Evolutionary conservation across 2,329 filamentous ascomycete genomes (phyloP), one percentile per base, ranked within the genome.

Genomic region (Paecilomyces sp.): DNA sequence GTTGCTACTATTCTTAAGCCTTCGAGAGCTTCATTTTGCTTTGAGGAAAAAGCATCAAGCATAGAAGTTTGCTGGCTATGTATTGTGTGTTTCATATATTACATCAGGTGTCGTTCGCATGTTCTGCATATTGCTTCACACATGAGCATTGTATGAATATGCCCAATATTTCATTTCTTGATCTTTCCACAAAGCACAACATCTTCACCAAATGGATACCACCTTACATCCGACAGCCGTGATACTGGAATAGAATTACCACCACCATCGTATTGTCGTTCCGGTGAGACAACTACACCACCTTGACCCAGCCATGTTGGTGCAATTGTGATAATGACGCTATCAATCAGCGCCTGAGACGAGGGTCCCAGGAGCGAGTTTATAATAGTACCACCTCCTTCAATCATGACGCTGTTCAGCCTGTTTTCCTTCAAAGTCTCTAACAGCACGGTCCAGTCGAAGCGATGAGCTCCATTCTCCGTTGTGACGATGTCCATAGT

Each of bases 311-410:
- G 79, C 87, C 91, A 97, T 0, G 86, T 91, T 3, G 92, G 92
- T 1, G 92, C 91, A 68, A 97, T 87, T 0, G 93, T 97, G 55
- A 97, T 80, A 68, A 97, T 89, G 53, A 96, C 87, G 2, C 87
- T 87, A 68, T 90, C 82, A 28, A 95, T 78, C 3, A 91, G 73
- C 3, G 67, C 61, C 33, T 84, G 79, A 63, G 83, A 83, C 1
- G 72, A 71, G 6, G 41, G 41, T 8, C n/a, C 41, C 1, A 97
- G 80, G 3, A 97, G 75, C 2, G 88, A 85, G 68, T 94, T 94
- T 71, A 97, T 95, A 31, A 97, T 85, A 13, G 80, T 77, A 0
- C 84, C 92, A 2, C 92, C 93, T 0, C 93, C 92, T 70, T 97
- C 93, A 50, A 97, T 81, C 93, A 97, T 97, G 57, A 97, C 80